phyloP scores from a whole-genome alignment of 2,329 filamentous ascomycete genomes.

The Blastomyces percursus region DNA sequence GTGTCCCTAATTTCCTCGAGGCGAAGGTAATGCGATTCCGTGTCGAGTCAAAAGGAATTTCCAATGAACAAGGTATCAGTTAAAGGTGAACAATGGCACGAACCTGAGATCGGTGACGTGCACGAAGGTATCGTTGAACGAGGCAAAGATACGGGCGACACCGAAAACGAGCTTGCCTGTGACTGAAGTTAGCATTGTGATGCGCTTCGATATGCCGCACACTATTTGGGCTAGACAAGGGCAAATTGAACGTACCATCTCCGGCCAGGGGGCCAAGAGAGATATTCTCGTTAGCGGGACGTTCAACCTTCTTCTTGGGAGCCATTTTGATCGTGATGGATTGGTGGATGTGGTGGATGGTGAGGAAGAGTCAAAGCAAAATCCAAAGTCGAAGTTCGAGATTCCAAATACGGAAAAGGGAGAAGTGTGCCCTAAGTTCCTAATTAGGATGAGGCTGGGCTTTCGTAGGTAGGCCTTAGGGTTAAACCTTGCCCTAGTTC shows the following conservation, averaged over 20 bases:
- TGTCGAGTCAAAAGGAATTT: not conserved
- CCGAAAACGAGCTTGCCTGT: slow-evolving; percentile 93
- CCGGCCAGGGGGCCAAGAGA: slow-evolving; percentile 92
- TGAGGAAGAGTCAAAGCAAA: slow-evolving; percentile 29
- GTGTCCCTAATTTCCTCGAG: not conserved
- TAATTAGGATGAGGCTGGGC: not conserved
- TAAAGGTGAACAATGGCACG: slow-evolving; percentile 24
- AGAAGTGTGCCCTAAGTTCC: slow-evolving; percentile 8
- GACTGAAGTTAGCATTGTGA: slow-evolving; percentile 12
- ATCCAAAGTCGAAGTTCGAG: slow-evolving; percentile 17
- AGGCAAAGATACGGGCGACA: slow-evolving; percentile 96
- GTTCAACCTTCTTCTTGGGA: slow-evolving; percentile 79
- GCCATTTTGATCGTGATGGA: slow-evolving; percentile 58
- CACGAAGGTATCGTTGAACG: slow-evolving; percentile 88
- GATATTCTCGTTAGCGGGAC: slow-evolving; percentile 87
- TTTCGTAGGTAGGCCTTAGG: not conserved
- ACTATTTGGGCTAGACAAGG: slow-evolving; percentile 3
- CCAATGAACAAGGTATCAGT: not conserved
- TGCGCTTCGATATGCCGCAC: not conserved
- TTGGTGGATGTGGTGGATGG: slow-evolving; percentile 33
- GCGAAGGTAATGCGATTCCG: not conserved
- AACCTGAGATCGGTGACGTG: slow-evolving; percentile 98
- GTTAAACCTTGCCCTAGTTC: too few relatives aligned
- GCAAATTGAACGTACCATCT: slow-evolving; percentile 53
- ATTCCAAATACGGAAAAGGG: slow-evolving; percentile 2